Base-by-base conservation (phyloP, 2,329 filamentous ascomycete species). In the Beauveria brongniartii region DNA sequence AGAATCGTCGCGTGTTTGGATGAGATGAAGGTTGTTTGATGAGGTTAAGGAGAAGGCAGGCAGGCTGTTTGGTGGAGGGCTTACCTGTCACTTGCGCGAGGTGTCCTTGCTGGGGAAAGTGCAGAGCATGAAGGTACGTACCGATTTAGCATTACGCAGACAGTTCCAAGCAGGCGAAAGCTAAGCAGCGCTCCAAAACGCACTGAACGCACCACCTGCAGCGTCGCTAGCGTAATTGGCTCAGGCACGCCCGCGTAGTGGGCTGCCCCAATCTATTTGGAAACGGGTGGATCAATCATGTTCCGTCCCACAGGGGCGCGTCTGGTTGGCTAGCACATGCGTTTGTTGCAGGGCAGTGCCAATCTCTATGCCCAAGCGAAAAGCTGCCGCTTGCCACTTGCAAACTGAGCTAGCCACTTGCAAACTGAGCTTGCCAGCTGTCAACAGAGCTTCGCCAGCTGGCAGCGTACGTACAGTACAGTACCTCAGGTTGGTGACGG, bases 1-100 rank as follows among this genome's bases (percentile, higher is more conserved):
- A 63, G 61, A 63, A 60, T 62, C 59, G 61, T 62, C 61, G 61
- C 60, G 60, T 58, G 54, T 58, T 61, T 52, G 59, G 20, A 37
- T 41, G 47, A 50, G 54, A 52, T 53, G 53, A 53, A 22, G 54
- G 60, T 50, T 54, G 51, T 46, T 57, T 57, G 60, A 54, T 57
- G 54, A 61, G 59, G 59, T 61, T 41, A 61, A 61, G 54, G 54
- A 58, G 60, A 61, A 58, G 44, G 20, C 40, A 34, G 56, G 34
- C 54, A 44, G 34, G 40, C 46, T 26, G 46, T 14, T 26, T 26
- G 52, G 20, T 43, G 34, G 34, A 37, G 34, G 52, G 59, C 59
- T 61, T 61, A 57, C 59, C 53, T 61, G 59, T 56, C 60, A 53
- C 41, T 61, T 61, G 46, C 54, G 54, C 46, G 53, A 56, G 16